Conservation (phyloP, 768 basidiomycete species). For the Tubosaeta brunneosetosa region DNA sequence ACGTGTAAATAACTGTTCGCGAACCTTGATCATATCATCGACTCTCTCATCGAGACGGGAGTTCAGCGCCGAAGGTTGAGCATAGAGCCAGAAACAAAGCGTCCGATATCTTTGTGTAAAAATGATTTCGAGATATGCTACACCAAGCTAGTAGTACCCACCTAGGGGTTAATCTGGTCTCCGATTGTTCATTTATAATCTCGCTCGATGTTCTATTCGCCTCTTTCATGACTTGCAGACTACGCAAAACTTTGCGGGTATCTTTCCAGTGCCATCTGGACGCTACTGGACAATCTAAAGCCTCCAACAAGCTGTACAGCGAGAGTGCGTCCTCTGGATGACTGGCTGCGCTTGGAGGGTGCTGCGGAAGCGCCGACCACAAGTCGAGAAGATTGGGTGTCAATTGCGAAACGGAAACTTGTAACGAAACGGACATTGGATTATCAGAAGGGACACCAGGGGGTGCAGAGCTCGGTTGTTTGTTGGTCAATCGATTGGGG, state of each 20-base stretch:
- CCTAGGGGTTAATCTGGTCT: conserved; percentile 46
- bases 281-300: conserved; percentile 70
- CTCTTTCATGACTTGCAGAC: conserved; percentile 72
- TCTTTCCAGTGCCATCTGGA: conserved; percentile 96
- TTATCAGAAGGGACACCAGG: not conserved
- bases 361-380: conserved; percentile 54
- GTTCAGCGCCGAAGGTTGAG: conserved; percentile 57
- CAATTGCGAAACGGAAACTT: conserved; percentile 40
- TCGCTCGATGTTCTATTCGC: conserved; percentile 62
- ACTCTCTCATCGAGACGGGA: conserved; percentile 73
- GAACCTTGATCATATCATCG: conserved; percentile 85
- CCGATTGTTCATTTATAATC: conserved; percentile 59
- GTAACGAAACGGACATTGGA: conserved; percentile 35
- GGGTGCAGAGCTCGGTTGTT: conserved; percentile 14
- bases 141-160: conserved; percentile 19
- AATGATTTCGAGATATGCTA: not conserved
- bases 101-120: conserved; percentile 62
- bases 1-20: not conserved
- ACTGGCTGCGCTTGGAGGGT: conserved; percentile 50
- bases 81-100: conserved; percentile 88
- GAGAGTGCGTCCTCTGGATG: conserved; percentile 55
- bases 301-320: conserved; percentile 61
- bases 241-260: conserved; percentile 82
- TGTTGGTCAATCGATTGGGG: conserved; percentile 58
- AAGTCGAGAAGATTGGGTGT: conserved; percentile 45